Base-by-base conservation (phyloP, 1,139 yeast species). In the Taphrina pruni region DNA sequence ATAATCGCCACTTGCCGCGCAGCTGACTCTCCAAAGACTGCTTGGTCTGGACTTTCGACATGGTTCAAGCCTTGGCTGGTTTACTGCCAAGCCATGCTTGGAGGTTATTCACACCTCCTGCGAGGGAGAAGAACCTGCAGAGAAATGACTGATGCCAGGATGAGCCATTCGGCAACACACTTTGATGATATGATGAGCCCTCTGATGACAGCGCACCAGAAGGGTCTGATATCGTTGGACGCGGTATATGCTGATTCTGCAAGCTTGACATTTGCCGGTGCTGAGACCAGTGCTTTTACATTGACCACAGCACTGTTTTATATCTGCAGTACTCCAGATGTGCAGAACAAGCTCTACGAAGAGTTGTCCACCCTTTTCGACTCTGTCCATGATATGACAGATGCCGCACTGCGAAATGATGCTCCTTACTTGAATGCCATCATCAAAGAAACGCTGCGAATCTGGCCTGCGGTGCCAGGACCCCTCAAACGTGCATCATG, bases 381-480 rank as follows among this genome's bases (percentile, higher is more conserved):
- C 8, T 20, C 36, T 8, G 54, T n/a, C 11, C 36, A 2, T 9
- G 36, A 50, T 9, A 21, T 50, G 1, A 11, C 36, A 50, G 36
- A 50, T n/a, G 36, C 6, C 4, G 36, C 11, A 1, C 8, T 50
- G n/a, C 32, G 32, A 6, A 35, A 21, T 1, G 11, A n/a, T 21
- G 54, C 54, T 21, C 54, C 54, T 20, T 50, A 21, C 9, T 21
- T 50, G 54, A 50, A 50, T 7, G 54, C 54, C 6, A n/a, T 50
- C 36, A 8, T 50, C 6, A 21, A 21, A 21, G 54, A 50, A n/a
- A 21, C 54, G 11, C 9, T 50, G 54, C 11, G 54, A 21, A 50
- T 50, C 1, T 50, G 54, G 54, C 38, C 54, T 9, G 54, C 54
- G n/a, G 54, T 50, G 36, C 54, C 54, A 11, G 54, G 54, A 50